Evolutionary conservation across 495 filamentous ascomycete genomes (phyloP), one percentile per base, ranked within the genome.

Genomic region (Aspergillus bertholletiae): DNA sequence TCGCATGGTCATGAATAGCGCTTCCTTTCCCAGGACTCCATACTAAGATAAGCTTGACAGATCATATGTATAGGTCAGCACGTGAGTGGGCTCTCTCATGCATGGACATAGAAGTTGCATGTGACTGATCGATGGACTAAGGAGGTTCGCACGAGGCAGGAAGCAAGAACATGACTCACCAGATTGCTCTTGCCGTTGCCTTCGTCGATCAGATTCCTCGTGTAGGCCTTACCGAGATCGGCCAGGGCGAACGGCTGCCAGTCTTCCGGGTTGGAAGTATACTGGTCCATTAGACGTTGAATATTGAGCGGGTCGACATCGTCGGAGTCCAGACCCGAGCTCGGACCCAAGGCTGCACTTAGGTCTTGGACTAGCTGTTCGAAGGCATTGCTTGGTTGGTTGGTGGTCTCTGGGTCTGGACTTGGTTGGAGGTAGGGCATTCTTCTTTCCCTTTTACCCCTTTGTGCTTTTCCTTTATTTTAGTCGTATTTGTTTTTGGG

Each of bases 161-260:
- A n/a, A n/a, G n/a, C n/a, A n/a, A n/a, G n/a, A n/a, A n/a, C n/a
- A n/a, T n/a, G n/a, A 66, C 83, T 62, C 78, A 92, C 88, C 56
- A 97, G 66, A 66, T 96, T 96, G 67, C 88, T 87, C 66, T 93
- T 96, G 23, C 91, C 92, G 64, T 96, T 96, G 3, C 92, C 89
- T 63, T 89, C 84, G 60, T 96, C 89, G 18, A 96, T 90, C 26
- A 96, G 77, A 61, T 97, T 97, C 49, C 92, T 71, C 1, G 92
- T 96, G 68, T 96, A 97, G 1, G 77, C 76, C 56, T 84, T 76
- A 44, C 72, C 83, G 30, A 67, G 51, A 65, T 95, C 85, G 6
- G 72, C 76, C 46, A 92, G 68, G 8, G 88, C 89, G 67, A 86
- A 96, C 52, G 66, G 69, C 18, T 70, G 60, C 92, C 92, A 96